Evolutionary conservation across 1,139 yeast species (phyloP).

Genomic region (Debaryomyces psychrophilus): DNA sequence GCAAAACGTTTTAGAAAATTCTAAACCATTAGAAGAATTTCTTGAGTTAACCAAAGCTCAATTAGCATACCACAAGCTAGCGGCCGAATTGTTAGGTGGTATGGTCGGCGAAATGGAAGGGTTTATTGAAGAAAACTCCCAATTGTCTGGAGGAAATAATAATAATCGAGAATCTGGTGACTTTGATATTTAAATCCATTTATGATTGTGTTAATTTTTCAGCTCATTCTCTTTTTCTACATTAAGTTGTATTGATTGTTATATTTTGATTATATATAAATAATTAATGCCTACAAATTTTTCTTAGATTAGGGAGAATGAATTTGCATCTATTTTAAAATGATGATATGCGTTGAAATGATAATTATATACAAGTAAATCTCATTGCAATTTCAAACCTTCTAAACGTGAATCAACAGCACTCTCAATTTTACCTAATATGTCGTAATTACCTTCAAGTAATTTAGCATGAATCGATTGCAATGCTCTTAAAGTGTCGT

Average conservation of each 20-base stretch:
- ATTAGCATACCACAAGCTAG: conserved; percentile 79
- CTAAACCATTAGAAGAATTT: conserved; percentile 71
- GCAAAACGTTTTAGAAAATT: conserved; percentile 78
- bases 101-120: conserved; percentile 68
- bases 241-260: not conserved
- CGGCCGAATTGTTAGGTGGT: conserved; percentile 67
- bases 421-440: conserved; percentile 32
- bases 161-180: conserved; percentile 45
- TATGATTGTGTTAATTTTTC: not conserved
- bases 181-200: conserved; percentile 40
- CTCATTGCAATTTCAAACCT: conserved; percentile 30
- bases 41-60: conserved; percentile 78
- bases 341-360: not conserved
- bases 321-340: not conserved
- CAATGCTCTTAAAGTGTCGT: conserved; percentile 82
- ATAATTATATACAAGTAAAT: not conserved
- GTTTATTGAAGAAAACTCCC: conserved; percentile 53
- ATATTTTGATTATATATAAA: not conserved
- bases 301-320: not conserved
- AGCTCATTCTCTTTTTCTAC: not conserved
- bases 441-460: conserved; percentile 49
- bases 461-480: conserved; percentile 81
- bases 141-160: conserved; percentile 18
- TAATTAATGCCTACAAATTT: conserved; percentile 7
- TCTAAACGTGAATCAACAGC: conserved; percentile 44